Percentiles rank a stretch among this genome's conserved stretches.
These are phyloP conservation scores for Boehmeria nivea DNA, from an alignment of 306 rosid genomes.

Conservation along the genomic window DNA sequence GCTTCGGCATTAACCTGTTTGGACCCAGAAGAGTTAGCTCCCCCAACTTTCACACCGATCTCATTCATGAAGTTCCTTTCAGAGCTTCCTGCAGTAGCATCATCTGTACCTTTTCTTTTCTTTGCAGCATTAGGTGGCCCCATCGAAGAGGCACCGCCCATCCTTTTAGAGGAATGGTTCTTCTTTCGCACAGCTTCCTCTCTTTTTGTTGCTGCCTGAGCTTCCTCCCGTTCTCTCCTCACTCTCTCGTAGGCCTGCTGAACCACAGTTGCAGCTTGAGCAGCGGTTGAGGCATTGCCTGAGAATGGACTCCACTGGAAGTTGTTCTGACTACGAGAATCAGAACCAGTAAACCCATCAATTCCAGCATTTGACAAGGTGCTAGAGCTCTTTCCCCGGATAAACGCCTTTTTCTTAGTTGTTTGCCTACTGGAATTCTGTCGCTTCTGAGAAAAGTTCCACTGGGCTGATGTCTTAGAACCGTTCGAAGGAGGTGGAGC, in stretches of 20 bases:
- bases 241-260: slow-evolving; percentile 90
- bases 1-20: no score
- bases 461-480: slow-evolving; percentile 45
- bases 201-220: slow-evolving; percentile 69
- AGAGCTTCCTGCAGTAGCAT: no score
- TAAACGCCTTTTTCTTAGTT: slow-evolving; percentile 32
- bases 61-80: slow-evolving; percentile 27
- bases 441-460: slow-evolving; percentile 46
- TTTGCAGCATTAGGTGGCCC: slow-evolving; percentile 46
- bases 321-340: slow-evolving; percentile 31
- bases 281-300: slow-evolving; percentile 51
- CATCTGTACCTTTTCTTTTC: slow-evolving; percentile 60
- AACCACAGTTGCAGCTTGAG: slow-evolving; percentile 88
- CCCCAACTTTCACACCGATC: slow-evolving; percentile 36
- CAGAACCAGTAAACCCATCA: slow-evolving; percentile 28
- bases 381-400: slow-evolving; percentile 35
- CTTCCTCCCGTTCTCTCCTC: slow-evolving; percentile 83
- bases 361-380: slow-evolving; percentile 42
- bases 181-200: slow-evolving; percentile 53
- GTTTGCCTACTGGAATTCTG: slow-evolving; percentile 31
- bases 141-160: slow-evolving; percentile 24
- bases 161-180: slow-evolving; percentile 59
- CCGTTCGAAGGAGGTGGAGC: slow-evolving; percentile 75
- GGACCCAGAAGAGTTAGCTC: slow-evolving; percentile 23
- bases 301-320: slow-evolving; percentile 84